These are phyloP conservation scores for Eucalyptus pumila DNA, from an alignment of 345 rosid genomes.

Conservation along the genomic window DNA sequence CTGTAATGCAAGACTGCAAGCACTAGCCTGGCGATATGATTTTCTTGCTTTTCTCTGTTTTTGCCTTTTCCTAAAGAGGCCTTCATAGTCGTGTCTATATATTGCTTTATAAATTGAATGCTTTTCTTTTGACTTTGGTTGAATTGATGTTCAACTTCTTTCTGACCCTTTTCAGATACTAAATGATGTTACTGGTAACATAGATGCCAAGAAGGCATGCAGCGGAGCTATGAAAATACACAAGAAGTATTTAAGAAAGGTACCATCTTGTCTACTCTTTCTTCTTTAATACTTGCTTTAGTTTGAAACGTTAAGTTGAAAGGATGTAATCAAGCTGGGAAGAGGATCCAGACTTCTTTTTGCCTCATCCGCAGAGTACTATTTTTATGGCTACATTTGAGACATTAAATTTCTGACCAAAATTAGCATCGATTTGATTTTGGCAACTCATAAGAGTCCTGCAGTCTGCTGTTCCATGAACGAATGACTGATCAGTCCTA, in stretches of 20 bases:
- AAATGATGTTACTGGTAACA: conserved; percentile 81
- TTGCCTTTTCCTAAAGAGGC: neutral
- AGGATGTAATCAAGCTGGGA: neutral
- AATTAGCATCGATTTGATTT: neutral
- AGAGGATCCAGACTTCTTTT: neutral
- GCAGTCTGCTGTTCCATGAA: neutral
- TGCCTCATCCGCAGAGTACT: neutral
- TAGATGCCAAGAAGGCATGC: conserved; percentile 94
- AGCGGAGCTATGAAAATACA: conserved; percentile 88
- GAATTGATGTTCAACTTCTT: neutral
- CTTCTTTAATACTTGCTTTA: neutral
- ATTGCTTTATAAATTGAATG: neutral
- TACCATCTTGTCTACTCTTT: neutral
- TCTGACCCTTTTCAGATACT: conserved; percentile 37
- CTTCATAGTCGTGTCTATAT: neutral
- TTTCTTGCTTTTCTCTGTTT: neutral
- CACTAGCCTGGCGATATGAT: neutral
- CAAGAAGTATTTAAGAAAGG: conserved; percentile 88
- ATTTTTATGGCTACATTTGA: neutral
- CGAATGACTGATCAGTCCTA: neutral
- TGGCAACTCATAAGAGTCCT: neutral
- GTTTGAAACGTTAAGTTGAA: neutral
- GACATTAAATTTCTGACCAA: neutral
- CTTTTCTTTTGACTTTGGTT: neutral
- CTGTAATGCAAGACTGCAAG: neutral